Conservation (phyloP, 1,284 basidiomycete species). For the Taiwanofungus camphoratus region DNA sequence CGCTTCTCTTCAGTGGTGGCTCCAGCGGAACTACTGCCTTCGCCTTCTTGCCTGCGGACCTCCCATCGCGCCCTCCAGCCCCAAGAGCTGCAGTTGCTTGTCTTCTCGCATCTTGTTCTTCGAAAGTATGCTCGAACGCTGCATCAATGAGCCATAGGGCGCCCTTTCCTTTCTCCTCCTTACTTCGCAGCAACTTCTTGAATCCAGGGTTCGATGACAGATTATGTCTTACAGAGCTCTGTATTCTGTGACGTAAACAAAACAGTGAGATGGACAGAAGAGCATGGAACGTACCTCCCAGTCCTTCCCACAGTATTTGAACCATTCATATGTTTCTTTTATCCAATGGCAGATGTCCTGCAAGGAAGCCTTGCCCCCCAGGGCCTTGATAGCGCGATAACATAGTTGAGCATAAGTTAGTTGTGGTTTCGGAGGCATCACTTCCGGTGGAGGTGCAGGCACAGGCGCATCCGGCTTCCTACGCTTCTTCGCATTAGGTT, state of each 20-base stretch:
- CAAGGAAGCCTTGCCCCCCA: slow-evolving; percentile 81
- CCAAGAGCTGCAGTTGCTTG: slow-evolving; percentile 32
- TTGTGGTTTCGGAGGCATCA: slow-evolving; percentile 75
- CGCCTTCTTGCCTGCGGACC: slow-evolving; percentile 43
- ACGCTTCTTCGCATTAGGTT: slow-evolving; percentile 60
- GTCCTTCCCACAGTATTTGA: slow-evolving; percentile 60
- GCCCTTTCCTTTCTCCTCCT: slow-evolving; percentile 84
- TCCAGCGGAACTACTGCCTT: slow-evolving; percentile 43
- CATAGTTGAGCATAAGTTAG: slow-evolving; percentile 78
- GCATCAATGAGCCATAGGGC: slow-evolving; percentile 87
- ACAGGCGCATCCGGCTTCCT: slow-evolving; percentile 52
- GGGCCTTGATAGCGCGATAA: slow-evolving; percentile 70
- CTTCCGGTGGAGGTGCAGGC: slow-evolving; percentile 52
- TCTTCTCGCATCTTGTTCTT: slow-evolving; percentile 60
- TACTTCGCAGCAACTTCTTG: slow-evolving; percentile 77
- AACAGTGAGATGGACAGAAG: slow-evolving; percentile 10
- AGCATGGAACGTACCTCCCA: slow-evolving; percentile 67
- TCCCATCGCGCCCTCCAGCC: slow-evolving; percentile 31
- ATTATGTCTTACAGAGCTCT: slow-evolving; percentile 92
- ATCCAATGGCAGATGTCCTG: slow-evolving; percentile 94
- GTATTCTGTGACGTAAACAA: slow-evolving; percentile 13
- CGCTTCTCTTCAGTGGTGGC: slow-evolving; percentile 58
- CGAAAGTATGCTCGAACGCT: slow-evolving; percentile 58
- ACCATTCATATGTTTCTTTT: slow-evolving; percentile 84
- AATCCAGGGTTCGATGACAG: slow-evolving; percentile 86